Base-by-base conservation (phyloP, 208 protist species). In the Eutreptiella sp. region DNA sequence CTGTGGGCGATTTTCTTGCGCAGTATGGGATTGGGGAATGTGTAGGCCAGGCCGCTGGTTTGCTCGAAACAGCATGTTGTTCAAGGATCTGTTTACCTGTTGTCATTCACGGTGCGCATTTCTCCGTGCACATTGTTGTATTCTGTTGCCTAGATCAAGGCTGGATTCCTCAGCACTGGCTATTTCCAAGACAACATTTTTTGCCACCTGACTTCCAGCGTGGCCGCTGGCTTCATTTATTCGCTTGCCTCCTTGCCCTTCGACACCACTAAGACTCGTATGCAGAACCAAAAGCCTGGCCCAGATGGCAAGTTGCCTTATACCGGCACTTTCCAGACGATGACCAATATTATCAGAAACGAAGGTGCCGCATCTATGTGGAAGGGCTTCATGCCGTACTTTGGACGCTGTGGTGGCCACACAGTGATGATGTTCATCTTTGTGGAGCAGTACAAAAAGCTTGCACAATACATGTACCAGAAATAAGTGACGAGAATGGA, bases 391-490 rank as follows among this genome's bases (percentile, higher is more conserved):
- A 14, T 85, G 29, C 88, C 88, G 0, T 94, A 94, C 72, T 89
- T 86, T 46, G 66, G 70, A 48, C 78, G 85, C 43, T 92, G 84
- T 63, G 78, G 81, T 36, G 74, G 68, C 32, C 86, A 94, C 71
- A 94, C 88, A 1, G 62, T 92, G 16, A 57, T 80, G 0, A 91
- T 83, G 72, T 94, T 94, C 73, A 88, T 92, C 64, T 32, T 67
- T 28, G 83, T 94, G 53, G 88, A 94, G 63, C 84, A 85, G 68
- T 24, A n/a, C n/a, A n/a, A n/a, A n/a, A n/a, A n/a, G n/a, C n/a
- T n/a, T n/a, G n/a, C n/a, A n/a, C n/a, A n/a, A n/a, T n/a, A n/a
- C n/a, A n/a, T n/a, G n/a, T n/a, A n/a, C n/a, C n/a, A n/a, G n/a
- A n/a, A n/a, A n/a, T n/a, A n/a, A n/a, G n/a, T n/a, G n/a, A n/a